Conservation (phyloP, 306 rosid species). For the Cucurbita moschata region DNA sequence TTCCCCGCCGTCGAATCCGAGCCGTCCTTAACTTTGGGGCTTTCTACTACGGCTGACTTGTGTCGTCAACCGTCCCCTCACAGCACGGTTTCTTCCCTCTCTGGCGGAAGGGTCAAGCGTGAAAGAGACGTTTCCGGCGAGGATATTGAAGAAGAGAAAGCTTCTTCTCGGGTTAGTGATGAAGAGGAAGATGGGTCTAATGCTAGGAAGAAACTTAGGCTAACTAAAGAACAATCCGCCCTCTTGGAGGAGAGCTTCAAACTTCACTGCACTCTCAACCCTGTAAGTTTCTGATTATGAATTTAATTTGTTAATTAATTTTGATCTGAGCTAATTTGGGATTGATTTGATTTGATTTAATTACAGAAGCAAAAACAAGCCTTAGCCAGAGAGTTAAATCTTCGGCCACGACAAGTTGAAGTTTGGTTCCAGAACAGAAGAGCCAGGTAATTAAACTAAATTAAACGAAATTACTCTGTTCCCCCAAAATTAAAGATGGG, state of each 20-base stretch:
- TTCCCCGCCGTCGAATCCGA: slow-evolving; percentile 4
- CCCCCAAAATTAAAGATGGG: background rate
- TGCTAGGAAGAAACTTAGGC: slow-evolving; percentile 55
- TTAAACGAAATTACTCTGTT: background rate
- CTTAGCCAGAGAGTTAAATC: slow-evolving; percentile 41
- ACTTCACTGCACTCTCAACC: slow-evolving; percentile 61
- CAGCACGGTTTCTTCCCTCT: slow-evolving; percentile 49
- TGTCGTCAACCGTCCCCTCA: slow-evolving; percentile 33
- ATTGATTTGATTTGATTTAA: background rate
- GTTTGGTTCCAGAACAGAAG: slow-evolving; percentile 75
- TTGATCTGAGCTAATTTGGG: background rate
- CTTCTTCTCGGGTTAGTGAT: slow-evolving; percentile 46
- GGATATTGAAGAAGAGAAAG: slow-evolving; percentile 31
- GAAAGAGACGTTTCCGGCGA: slow-evolving; percentile 42
- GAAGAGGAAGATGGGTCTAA: slow-evolving; percentile 55
- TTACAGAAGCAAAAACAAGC: slow-evolving; percentile 65
- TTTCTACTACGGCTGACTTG: slow-evolving; percentile 13
- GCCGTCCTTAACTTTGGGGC: slow-evolving; percentile 42
- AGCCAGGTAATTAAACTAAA: slow-evolving; percentile 34
- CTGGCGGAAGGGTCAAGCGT: slow-evolving; percentile 32
- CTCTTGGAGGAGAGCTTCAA: slow-evolving; percentile 58
- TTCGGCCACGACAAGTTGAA: slow-evolving; percentile 57
- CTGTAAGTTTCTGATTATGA: slow-evolving; percentile 16
- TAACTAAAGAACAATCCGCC: slow-evolving; percentile 54
- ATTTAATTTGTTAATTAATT: no score